Evolutionary conservation across 306 rosid species (phyloP).

Genomic region (Bauhinia variegata): DNA sequence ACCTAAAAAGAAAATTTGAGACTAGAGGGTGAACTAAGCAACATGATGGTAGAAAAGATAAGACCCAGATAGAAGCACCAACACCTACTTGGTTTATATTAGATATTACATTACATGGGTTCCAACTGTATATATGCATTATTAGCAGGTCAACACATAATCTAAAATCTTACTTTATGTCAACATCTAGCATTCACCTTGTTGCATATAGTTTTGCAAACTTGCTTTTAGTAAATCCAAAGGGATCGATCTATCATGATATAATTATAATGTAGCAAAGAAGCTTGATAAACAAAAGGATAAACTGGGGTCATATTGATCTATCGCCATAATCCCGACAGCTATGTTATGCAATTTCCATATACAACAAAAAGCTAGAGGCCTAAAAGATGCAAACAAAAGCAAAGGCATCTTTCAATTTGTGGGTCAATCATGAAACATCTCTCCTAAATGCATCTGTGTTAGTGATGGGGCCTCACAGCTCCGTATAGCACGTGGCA

Average conservation of each 20-base stretch:
- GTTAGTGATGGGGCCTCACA: constrained; percentile 30
- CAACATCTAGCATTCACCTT: constrained; percentile 44
- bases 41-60: no score
- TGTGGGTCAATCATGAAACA: constrained; percentile 2
- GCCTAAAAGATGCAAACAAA: constrained; percentile 40
- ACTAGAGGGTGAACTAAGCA: constrained; percentile 6
- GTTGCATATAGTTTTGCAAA: constrained; percentile 46
- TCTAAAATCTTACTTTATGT: constrained; percentile 57
- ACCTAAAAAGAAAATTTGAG: not conserved
- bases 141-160: constrained; percentile 44
- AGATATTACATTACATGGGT: no score
- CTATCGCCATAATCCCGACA: constrained; percentile 32
- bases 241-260: constrained; percentile 31
- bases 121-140: constrained; percentile 6
- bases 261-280: constrained; percentile 10
- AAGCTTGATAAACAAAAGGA: not conserved
- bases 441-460: not conserved
- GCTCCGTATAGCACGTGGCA: constrained; percentile 40
- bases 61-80: constrained; percentile 29
- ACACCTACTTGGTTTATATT: constrained; percentile 20
- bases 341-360: constrained; percentile 33
- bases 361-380: constrained; percentile 17
- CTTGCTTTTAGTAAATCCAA: constrained; percentile 43
- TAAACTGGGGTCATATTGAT: constrained; percentile 7
- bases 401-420: constrained; percentile 28